Evolutionary conservation across 2,329 filamentous ascomycete genomes (phyloP).

Genomic region (Neofusicoccum cordaticola): DNA sequence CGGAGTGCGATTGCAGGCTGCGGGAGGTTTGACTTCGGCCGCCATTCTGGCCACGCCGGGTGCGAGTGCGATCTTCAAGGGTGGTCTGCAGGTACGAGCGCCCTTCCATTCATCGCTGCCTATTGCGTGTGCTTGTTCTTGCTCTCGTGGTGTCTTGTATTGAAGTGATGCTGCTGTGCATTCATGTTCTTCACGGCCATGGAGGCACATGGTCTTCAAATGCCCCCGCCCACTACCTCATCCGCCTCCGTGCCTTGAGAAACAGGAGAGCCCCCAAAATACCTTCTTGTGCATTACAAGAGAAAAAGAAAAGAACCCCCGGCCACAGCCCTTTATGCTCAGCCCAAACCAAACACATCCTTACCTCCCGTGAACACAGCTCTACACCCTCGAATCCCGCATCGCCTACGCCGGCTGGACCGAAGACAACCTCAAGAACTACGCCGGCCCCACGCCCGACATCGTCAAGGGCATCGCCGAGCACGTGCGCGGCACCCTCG

Average conservation of each 20-base stretch:
- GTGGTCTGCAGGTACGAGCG: slow-evolving; percentile 39
- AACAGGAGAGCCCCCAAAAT: background rate
- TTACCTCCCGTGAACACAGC: slow-evolving; percentile 23
- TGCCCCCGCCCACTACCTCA: too few relatives aligned
- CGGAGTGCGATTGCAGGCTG: slow-evolving; percentile 44
- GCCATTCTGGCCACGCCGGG: slow-evolving; percentile 58
- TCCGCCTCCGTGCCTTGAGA: too few relatives aligned
- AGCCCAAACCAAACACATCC: background rate
- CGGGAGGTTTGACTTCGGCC: slow-evolving; percentile 61
- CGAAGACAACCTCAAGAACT: slow-evolving; percentile 48
- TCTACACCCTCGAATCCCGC: slow-evolving; percentile 59
- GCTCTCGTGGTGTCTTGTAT: background rate
- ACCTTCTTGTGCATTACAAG: background rate
- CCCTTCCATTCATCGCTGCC: too few relatives aligned
- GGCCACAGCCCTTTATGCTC: background rate
- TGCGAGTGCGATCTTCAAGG: slow-evolving; percentile 58
- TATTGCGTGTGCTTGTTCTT: slow-evolving; percentile 44
- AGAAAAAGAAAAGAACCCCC: background rate
- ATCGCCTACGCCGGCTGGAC: slow-evolving; percentile 62
- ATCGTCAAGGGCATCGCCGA: slow-evolving; percentile 57
- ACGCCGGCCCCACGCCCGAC: slow-evolving; percentile 58
- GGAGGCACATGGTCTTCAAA: too few relatives aligned
- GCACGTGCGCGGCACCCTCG: slow-evolving; percentile 55
- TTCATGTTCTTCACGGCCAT: too few relatives aligned
- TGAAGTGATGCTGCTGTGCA: too few relatives aligned